A percentile compares a stretch with the other conserved stretches of the same genome.
phyloP scores from a whole-genome alignment of 2,329 filamentous ascomycete species.

The Aspergillus udagawae region DNA sequence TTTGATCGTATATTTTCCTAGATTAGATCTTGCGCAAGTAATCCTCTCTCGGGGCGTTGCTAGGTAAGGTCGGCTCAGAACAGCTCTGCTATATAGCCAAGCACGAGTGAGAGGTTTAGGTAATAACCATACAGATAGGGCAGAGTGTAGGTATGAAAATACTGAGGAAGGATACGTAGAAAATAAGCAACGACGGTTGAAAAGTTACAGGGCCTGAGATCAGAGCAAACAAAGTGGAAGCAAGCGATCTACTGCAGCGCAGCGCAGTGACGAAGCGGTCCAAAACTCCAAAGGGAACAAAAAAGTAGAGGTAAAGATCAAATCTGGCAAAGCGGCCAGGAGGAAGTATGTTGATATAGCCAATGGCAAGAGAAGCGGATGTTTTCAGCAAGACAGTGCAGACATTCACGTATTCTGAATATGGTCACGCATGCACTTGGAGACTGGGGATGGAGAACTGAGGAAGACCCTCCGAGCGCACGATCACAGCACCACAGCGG shows the following conservation, averaged over 20 bases:
- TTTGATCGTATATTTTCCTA: slow-evolving; percentile 3
- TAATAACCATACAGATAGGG: neutral
- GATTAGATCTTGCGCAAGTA: neutral
- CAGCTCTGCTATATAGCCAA: neutral
- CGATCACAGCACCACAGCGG: neutral
- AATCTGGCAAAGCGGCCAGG: neutral
- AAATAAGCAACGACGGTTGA: neutral
- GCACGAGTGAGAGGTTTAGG: neutral
- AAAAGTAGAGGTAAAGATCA: neutral
- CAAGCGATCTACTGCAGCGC: neutral
- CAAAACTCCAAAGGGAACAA: slow-evolving; percentile 9
- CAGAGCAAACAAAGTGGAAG: neutral
- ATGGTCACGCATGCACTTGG: neutral
- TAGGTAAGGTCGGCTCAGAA: neutral
- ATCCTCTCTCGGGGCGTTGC: neutral
- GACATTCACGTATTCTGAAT: neutral
- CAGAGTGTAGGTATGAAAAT: neutral
- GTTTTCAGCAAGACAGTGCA: slow-evolving; percentile 2
- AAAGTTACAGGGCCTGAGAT: neutral
- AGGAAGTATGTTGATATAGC: slow-evolving; percentile 9
- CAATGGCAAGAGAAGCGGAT: slow-evolving; percentile 7
- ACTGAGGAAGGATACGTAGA: neutral
- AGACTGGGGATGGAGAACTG: neutral
- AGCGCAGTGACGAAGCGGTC: neutral
- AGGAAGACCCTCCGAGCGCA: neutral